Conservation (phyloP, 805 yeast genomes). For the Lipomyces mesembrius region DNA sequence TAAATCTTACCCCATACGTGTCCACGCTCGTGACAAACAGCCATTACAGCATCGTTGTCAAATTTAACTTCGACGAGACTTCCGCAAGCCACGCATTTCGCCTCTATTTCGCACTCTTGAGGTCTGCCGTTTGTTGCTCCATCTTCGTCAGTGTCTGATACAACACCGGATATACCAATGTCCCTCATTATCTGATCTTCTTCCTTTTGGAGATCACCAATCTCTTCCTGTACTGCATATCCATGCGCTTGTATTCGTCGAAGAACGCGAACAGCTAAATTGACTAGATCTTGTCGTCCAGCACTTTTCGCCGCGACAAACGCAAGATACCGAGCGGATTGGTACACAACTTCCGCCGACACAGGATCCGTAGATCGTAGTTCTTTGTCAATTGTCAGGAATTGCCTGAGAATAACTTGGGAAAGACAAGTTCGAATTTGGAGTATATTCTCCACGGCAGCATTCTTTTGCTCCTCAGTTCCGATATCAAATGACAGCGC, state of each 20-base stretch:
- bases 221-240: background rate
- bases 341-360: conserved; percentile 12
- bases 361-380: background rate
- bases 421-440: background rate
- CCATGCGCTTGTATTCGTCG: background rate
- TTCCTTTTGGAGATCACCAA: background rate
- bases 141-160: background rate
- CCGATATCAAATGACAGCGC: conserved; percentile 3
- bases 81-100: conserved; percentile 31
- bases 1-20: conserved; percentile 29
- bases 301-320: background rate
- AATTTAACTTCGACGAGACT: conserved; percentile 18
- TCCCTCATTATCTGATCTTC: conserved; percentile 2
- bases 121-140: background rate
- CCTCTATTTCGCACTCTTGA: background rate
- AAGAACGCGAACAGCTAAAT: background rate
- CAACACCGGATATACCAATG: background rate
- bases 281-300: background rate
- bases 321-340: conserved; percentile 11
- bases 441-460: background rate
- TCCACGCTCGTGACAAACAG: conserved; percentile 18
- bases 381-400: background rate
- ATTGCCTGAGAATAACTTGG: background rate
- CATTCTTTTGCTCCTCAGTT: background rate
- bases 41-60: conserved; percentile 1